A percentile compares a stretch with the other conserved stretches of the same genome.
These are phyloP conservation scores for Corylus americana DNA, from an alignment of 306 rosid genomes.

Conservation along the genomic window DNA sequence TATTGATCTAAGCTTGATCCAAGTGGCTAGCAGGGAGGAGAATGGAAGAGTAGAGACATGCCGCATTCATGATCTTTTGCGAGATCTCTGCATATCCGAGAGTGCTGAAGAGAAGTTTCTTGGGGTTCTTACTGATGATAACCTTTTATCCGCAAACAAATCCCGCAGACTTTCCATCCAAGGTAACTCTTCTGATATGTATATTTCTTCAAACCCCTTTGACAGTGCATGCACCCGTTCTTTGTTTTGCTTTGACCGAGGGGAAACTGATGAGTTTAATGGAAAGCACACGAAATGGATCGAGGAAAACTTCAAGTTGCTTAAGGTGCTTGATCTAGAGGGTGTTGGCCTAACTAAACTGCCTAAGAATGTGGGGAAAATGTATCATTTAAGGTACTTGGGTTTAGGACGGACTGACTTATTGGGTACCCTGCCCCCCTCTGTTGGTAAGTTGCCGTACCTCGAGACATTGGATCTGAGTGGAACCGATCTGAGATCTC, in stretches of 20 bases:
- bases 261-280: no score
- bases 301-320: background rate
- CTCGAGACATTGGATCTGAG: no score
- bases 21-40: background rate
- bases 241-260: background rate
- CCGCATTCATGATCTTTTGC: background rate
- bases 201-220: background rate
- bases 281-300: background rate
- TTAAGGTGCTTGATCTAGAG: background rate
- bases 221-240: background rate
- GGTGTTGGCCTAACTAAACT: no score
- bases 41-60: background rate
- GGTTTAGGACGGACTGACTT: no score
- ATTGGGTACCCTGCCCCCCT: no score
- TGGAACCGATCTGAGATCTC: no score
- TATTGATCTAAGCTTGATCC: background rate
- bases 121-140: background rate
- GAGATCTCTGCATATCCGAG: background rate
- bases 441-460: no score
- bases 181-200: no score
- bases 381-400: no score
- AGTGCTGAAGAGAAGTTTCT: background rate
- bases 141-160: no score
- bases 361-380: no score
- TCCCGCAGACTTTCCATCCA: background rate